Conservation (phyloP, 108 stramenopile species). For the Pseudonitzschia pungens region DNA sequence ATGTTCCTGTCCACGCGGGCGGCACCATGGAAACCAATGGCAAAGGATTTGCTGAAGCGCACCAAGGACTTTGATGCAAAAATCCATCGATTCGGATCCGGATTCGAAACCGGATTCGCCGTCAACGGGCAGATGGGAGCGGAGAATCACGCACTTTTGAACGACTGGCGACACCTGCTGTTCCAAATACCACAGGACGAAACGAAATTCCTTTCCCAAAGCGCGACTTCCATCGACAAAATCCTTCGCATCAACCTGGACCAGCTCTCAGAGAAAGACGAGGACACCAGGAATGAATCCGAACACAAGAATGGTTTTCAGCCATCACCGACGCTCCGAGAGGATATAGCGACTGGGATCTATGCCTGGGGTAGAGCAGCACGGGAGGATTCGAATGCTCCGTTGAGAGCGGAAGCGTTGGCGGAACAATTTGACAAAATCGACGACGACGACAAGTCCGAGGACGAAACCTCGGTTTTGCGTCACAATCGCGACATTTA, state of each 20-base stretch:
- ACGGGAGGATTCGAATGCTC: not conserved
- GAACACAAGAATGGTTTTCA: not conserved
- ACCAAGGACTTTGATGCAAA: not conserved
- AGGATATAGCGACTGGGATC: slow-evolving; percentile 12
- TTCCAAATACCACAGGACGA: slow-evolving; percentile 12
- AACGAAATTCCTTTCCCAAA: not conserved
- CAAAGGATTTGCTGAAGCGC: not conserved
- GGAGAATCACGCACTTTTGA: slow-evolving; percentile 1
- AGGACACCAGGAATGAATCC: too few species aligned
- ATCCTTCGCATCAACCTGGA: not conserved
- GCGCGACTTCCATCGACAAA: slow-evolving; percentile 1
- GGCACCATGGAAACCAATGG: not conserved
- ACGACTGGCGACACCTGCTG: slow-evolving; percentile 15
- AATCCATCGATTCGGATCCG: not conserved
- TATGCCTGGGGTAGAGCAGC: slow-evolving; percentile 18
- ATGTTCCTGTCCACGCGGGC: not conserved
- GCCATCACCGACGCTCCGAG: not conserved
- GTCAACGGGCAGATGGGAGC: not conserved
- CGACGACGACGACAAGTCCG: not conserved
- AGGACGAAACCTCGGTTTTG: not conserved
- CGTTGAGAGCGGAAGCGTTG: slow-evolving; percentile 6
- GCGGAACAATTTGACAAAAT: not conserved
- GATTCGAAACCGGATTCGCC: not conserved
- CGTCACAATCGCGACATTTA: slow-evolving; percentile 1
- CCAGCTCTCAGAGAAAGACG: not conserved